These are phyloP conservation scores for Lentinula edodes DNA, from an alignment of 768 basidiomycete species.

Conservation along the genomic window DNA sequence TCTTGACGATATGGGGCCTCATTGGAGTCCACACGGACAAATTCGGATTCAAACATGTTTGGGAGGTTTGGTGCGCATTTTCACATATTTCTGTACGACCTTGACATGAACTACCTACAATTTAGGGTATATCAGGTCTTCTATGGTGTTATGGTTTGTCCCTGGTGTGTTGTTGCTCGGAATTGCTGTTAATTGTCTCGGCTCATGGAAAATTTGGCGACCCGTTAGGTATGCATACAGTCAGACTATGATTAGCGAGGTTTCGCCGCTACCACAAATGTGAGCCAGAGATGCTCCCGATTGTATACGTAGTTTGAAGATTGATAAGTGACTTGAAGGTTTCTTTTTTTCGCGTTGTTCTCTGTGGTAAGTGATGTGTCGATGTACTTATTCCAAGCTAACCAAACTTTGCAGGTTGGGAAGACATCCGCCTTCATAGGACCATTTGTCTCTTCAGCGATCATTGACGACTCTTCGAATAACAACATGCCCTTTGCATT, in stretches of 20 bases:
- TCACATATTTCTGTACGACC: background rate
- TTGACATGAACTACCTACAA: background rate
- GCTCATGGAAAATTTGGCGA: background rate
- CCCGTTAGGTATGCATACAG: constrained; percentile 55
- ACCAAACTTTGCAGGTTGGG: constrained; percentile 39
- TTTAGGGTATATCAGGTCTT: constrained; percentile 62
- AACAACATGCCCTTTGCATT: constrained; percentile 79
- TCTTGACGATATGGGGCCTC: constrained; percentile 69
- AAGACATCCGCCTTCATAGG: constrained; percentile 78
- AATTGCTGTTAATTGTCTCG: no score
- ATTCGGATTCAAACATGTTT: constrained; percentile 79
- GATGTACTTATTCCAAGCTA: background rate
- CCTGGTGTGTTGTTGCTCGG: constrained; percentile 33
- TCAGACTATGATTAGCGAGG: constrained; percentile 80
- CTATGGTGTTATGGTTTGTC: constrained; percentile 70
- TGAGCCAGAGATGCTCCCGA: constrained; percentile 15
- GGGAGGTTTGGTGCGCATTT: constrained; percentile 62
- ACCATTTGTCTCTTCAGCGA: constrained; percentile 68
- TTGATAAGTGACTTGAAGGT: constrained; percentile 27
- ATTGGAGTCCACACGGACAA: constrained; percentile 69
- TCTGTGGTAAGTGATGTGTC: constrained; percentile 43
- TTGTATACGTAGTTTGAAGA: background rate
- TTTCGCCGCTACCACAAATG: constrained; percentile 70
- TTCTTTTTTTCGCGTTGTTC: constrained; percentile 71
- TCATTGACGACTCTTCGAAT: constrained; percentile 60